Evolutionary conservation across 108 stramenopile species (phyloP).

Genomic region (Nitzschia putrida): DNA sequence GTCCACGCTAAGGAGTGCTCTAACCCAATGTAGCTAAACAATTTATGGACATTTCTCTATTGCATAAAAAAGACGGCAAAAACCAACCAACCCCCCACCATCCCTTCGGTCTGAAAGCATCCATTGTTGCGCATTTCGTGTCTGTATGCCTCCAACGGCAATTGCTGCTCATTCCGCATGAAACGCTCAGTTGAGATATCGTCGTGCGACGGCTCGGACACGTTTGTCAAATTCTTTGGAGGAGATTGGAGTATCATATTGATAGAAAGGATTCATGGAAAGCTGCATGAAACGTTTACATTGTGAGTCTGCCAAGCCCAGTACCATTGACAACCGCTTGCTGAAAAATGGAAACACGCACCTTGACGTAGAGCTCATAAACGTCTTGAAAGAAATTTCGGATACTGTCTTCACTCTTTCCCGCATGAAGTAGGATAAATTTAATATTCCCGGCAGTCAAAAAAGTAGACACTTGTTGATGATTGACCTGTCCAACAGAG

Average conservation of each 20-base stretch:
- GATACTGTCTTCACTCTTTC: constrained; percentile 82
- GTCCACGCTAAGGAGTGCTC: too few relatives aligned
- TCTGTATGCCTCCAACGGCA: too few relatives aligned
- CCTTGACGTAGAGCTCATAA: constrained; percentile 93
- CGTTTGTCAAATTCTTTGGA: constrained; percentile 84
- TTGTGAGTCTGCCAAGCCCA: not conserved
- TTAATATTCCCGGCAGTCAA: constrained; percentile 90
- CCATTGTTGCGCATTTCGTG: too few relatives aligned
- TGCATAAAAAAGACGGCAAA: too few relatives aligned
- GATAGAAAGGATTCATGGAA: constrained; percentile 94
- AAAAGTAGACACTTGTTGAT: constrained; percentile 90
- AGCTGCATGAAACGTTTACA: constrained; percentile 38
- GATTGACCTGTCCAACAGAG: constrained; percentile 70
- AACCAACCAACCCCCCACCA: too few relatives aligned
- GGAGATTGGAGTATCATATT: constrained; percentile 87
- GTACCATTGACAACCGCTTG: too few relatives aligned
- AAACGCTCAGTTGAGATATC: constrained; percentile 50
- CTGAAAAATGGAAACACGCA: constrained; percentile 21
- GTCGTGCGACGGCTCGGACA: constrained; percentile 70
- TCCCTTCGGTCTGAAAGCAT: too few relatives aligned
- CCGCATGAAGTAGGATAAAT: constrained; percentile 90
- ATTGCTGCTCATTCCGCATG: too few relatives aligned
- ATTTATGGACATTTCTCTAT: too few relatives aligned
- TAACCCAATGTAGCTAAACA: too few relatives aligned
- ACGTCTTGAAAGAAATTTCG: constrained; percentile 92